phyloP scores from a whole-genome alignment of 2,329 filamentous ascomycete species.

The Clonostachys byssicola region DNA sequence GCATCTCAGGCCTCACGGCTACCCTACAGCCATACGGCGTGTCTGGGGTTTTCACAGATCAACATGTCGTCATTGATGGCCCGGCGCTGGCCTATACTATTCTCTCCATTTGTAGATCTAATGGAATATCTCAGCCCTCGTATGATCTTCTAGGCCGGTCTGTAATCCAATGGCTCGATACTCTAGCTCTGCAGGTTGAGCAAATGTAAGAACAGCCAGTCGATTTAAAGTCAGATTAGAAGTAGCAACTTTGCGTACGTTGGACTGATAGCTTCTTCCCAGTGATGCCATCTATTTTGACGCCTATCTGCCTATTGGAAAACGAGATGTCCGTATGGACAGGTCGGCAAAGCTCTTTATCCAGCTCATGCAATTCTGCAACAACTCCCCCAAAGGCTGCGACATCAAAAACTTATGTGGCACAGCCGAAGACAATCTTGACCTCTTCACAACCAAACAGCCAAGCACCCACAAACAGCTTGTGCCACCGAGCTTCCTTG shows the following conservation, averaged over 20 bases:
- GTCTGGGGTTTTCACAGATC: constrained; percentile 29
- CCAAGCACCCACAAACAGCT: constrained; percentile 20
- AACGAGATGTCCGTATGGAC: constrained; percentile 56
- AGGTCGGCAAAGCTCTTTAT: constrained; percentile 55
- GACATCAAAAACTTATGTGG: neutral
- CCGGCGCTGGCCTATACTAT: constrained; percentile 75
- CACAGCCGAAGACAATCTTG: constrained; percentile 3
- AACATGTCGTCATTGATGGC: constrained; percentile 63
- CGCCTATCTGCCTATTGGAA: constrained; percentile 68
- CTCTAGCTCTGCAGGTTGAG: constrained; percentile 39
- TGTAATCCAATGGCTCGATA: constrained; percentile 58
- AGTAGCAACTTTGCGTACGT: too few relatives aligned
- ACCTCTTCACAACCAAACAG: constrained; percentile 15
- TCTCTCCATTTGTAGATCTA: constrained; percentile 49
- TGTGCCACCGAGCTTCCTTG: constrained; percentile 64
- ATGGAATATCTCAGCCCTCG: constrained; percentile 50
- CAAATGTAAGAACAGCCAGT: too few relatives aligned
- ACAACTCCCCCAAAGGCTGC: neutral
- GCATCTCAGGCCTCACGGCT: constrained; percentile 51
- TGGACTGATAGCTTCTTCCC: neutral
- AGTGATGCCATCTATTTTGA: constrained; percentile 75
- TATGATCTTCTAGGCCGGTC: constrained; percentile 60
- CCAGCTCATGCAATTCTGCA: constrained; percentile 32
- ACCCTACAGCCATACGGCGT: constrained; percentile 49
- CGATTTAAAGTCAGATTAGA: too few relatives aligned